phyloP scores from a whole-genome alignment of 23 red algal genomes.

The Gracilaria caudata region DNA sequence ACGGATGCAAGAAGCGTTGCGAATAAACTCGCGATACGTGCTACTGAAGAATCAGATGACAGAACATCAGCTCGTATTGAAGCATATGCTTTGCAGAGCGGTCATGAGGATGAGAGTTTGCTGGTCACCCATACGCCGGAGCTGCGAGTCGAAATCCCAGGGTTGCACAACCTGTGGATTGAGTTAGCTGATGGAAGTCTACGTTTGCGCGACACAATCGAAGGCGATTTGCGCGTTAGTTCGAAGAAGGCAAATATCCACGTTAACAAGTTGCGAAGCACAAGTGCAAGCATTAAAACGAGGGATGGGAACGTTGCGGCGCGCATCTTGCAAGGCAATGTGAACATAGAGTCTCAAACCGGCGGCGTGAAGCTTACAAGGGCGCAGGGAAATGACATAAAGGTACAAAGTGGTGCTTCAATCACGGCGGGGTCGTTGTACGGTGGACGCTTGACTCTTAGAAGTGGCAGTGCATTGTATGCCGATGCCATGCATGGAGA shows the following conservation, averaged over 20 bases:
- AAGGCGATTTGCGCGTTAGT: constrained; percentile 61
- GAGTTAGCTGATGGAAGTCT: constrained; percentile 38
- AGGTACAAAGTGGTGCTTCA: constrained; percentile 1
- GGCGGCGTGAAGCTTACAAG: constrained; percentile 5
- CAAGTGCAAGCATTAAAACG: constrained; percentile 32
- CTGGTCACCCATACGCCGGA: not conserved
- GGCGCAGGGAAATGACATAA: constrained; percentile 35
- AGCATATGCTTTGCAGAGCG: constrained; percentile 8
- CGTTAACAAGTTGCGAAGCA: constrained; percentile 10
- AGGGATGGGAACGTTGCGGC: constrained; percentile 25
- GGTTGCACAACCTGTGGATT: constrained; percentile 51
- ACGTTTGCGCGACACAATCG: constrained; percentile 52
- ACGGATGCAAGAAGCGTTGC: not conserved
- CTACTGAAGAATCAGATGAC: constrained; percentile 2
- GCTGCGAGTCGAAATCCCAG: constrained; percentile 58
- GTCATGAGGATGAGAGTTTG: not conserved
- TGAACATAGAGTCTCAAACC: not conserved
- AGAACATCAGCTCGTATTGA: not conserved
- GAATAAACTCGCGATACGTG: not conserved
- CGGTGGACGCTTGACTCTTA: not conserved
- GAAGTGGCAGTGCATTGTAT: not conserved
- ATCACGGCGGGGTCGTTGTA: constrained; percentile 29
- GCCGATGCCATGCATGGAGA: constrained; percentile 35
- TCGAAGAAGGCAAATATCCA: constrained; percentile 15
- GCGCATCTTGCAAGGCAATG: constrained; percentile 21